These are phyloP conservation scores for Elsinoe arachidis DNA, from an alignment of 2,329 filamentous ascomycete genomes.

Conservation along the genomic window DNA sequence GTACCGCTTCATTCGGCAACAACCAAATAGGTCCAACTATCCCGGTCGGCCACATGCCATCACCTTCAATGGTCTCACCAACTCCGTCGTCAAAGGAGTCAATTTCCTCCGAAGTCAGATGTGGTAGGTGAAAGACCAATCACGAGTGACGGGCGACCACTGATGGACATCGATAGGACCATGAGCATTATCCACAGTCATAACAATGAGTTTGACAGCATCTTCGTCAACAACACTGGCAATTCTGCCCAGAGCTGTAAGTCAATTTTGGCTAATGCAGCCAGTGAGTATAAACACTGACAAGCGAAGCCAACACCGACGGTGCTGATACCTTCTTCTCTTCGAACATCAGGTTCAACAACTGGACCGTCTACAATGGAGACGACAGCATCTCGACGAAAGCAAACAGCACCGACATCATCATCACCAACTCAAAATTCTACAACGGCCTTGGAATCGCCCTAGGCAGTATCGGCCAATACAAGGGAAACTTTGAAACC, in stretches of 20 bases:
- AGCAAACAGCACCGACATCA: constrained; percentile 48
- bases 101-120: constrained; percentile 51
- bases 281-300: neutral
- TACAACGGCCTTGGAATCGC: constrained; percentile 46
- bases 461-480: constrained; percentile 51
- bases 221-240: constrained; percentile 42
- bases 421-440: constrained; percentile 42
- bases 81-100: constrained; percentile 42
- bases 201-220: constrained; percentile 38
- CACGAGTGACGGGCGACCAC: neutral
- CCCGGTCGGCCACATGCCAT: constrained; percentile 44
- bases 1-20: constrained; percentile 40
- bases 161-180: constrained; percentile 23
- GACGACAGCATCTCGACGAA: constrained; percentile 49
- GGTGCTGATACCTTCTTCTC: constrained; percentile 48
- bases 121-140: constrained; percentile 34
- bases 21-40: constrained; percentile 37
- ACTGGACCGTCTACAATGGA: constrained; percentile 45
- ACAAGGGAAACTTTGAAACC: constrained; percentile 39
- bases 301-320: constrained; percentile 31
- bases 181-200: constrained; percentile 43
- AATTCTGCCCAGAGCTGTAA: neutral
- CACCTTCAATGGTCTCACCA: constrained; percentile 41
- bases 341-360: constrained; percentile 43
- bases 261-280: neutral